Evolutionary conservation across 78 protist genomes (phyloP), one percentile per base, ranked within the genome.

Genomic region (Chrysochromulina parva): DNA sequence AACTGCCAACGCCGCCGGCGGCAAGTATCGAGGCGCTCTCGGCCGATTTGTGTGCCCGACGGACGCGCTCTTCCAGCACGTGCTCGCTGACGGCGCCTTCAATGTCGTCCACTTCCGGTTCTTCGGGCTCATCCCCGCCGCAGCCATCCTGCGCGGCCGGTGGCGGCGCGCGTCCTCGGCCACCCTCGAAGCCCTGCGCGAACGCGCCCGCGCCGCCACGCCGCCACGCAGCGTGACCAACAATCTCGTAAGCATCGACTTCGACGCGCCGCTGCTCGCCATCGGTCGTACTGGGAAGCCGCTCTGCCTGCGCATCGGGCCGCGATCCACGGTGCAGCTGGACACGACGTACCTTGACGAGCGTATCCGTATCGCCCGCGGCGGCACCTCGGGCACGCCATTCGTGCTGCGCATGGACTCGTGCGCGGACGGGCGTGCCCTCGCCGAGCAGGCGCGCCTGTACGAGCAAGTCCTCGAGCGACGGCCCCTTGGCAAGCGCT

Each of bases 31-130:
- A 7, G 81, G 81, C 26, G 54, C 54, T 1, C 5, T 73, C 54
- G 81, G 81, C 17, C 81, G 81, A 1, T 0, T 1, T 3, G 10
- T 47, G 54, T 73, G 28, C 81, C 81, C 24, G n/a, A 73, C 81
- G 10, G 81, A 73, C 54, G 54, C 81, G 55, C 81, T 73, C 54
- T 47, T 28, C 81, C 81, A 73, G 81, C 54, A 73, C 81, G 54
- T 73, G 26, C 54, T 73, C 81, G 22, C 6, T 26, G 81, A 14
- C 81, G 26, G 6, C 54, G 81, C 81, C 54, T 52, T 73, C 81
- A 73, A 73, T 54, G 54, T 47, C 55, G 54, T 73, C 26, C 26
- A 10, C 10, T 73, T 67, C 48, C n/a, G 76, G 76, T 6, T 67
- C 48, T 14, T 67, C 6, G 76, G 76, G 11, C 28, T 26, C 3